Conservation (phyloP, 306 rosid species). For the Clitoria ternatea region DNA sequence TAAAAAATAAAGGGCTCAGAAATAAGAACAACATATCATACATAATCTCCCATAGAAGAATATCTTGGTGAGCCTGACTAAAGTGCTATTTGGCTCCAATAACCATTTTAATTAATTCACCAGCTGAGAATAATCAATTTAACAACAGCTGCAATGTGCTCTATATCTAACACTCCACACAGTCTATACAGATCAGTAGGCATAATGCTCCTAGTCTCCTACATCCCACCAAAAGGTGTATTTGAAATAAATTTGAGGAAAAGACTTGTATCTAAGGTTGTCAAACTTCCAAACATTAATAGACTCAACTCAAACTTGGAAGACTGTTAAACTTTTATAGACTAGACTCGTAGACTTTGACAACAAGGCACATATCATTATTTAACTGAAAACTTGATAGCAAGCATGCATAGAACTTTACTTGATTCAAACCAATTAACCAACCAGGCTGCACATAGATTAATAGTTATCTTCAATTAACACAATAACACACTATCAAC, state of each 20-base stretch:
- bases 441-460: neutral
- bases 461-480: neutral
- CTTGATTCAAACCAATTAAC: no score
- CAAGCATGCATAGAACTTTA: no score
- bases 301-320: no score
- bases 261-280: no score
- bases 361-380: no score
- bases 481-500: neutral
- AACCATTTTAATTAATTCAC: constrained; percentile 17
- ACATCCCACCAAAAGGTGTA: neutral
- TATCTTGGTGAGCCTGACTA: neutral
- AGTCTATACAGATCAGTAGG: neutral
- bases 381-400: no score
- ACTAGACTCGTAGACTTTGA: no score
- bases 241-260: neutral
- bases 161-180: neutral
- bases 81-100: neutral
- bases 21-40: neutral
- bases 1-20: neutral
- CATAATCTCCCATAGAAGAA: neutral
- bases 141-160: neutral
- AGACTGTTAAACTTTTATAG: no score
- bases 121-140: neutral
- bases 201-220: neutral
- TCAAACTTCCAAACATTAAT: no score